phyloP scores from a whole-genome alignment of 495 filamentous ascomycete genomes.

The Entonaema liquescens region DNA sequence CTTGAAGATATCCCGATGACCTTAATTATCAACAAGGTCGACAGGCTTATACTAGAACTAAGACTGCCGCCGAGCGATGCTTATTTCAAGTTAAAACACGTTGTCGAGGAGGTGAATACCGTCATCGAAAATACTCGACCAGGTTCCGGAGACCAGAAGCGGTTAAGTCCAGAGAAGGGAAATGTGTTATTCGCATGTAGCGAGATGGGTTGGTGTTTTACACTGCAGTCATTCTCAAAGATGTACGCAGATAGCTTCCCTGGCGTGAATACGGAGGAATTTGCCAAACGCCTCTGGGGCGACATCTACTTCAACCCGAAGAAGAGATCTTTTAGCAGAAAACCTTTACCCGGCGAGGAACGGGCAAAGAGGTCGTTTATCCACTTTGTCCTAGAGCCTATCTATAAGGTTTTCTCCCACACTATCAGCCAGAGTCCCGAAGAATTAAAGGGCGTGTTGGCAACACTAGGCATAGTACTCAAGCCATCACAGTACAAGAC shows the following conservation, averaged over 20 bases:
- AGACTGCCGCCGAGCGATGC: conserved; percentile 95
- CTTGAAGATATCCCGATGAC: conserved; percentile 89
- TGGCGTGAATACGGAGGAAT: conserved; percentile 79
- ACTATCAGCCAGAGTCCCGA: conserved; percentile 91
- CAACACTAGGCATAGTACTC: conserved; percentile 79
- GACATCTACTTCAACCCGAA: conserved; percentile 95
- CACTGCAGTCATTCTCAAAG: conserved; percentile 88
- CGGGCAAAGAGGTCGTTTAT: conserved; percentile 87
- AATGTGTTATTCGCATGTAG: conserved; percentile 96
- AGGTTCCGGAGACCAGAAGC: conserved; percentile 78
- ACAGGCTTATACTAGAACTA: conserved; percentile 91
- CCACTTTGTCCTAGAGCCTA: conserved; percentile 92
- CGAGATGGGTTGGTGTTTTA: conserved; percentile 96
- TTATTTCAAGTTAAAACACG: conserved; percentile 98
- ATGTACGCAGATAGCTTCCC: conserved; percentile 94
- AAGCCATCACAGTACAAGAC: conserved; percentile 92
- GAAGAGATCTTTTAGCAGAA: conserved; percentile 89
- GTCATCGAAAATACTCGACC: conserved; percentile 89
- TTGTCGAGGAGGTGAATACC: conserved; percentile 96
- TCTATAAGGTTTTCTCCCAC: conserved; percentile 98
- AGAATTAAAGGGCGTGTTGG: conserved; percentile 82
- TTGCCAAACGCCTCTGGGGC: conserved; percentile 87
- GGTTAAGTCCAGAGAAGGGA: conserved; percentile 94
- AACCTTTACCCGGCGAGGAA: conserved; percentile 73
- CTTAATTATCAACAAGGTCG: conserved; percentile 95